Evolutionary conservation across 2,329 filamentous ascomycete genomes (phyloP), one percentile per base, ranked within the genome.

Genomic region (Cytospora piceae): DNA sequence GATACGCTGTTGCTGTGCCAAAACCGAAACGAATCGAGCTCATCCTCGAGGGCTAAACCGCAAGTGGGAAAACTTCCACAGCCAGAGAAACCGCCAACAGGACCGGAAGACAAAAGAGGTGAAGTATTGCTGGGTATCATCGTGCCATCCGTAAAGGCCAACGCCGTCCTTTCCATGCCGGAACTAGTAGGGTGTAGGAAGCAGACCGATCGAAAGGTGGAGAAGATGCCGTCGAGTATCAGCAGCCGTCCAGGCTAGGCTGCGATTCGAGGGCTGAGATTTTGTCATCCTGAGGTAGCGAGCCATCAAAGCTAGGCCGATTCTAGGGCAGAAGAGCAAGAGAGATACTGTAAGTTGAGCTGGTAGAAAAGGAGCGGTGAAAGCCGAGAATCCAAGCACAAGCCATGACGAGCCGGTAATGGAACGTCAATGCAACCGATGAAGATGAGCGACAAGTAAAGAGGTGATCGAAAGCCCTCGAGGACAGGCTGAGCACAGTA

Each of bases 71-170:
- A 17, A 42, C 3, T 4, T 8, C 15, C 39, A 15, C 39, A 42
- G 15, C 39, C 39, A 42, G 39, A 14, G n/a, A n/a, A n/a, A n/a
- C n/a, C n/a, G n/a, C n/a, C 15, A 42, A 4, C 6, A 46, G 20
- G 24, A 2, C n/a, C 9, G n/a, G 12, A 14, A 14, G 9, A 49
- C 4, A 24, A 49, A 22, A 14, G 22, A 12, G 46, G 11, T 22
- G 20, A 22, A 46, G 20, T n/a, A 46, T 31, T 53, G 65, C 67
- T 53, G 58, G 63, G 55, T 64, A 59, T 64, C 62, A 58, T 58
- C 14, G 8, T 49, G n/a, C 9, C n/a, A 24, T 24, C 22, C 4
- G 9, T 20, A 58, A n/a, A 46, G 4, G 29, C n/a, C 22, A 58
- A 51, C 31, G 42, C 58, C 58, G 32, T 27, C 17, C 49, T 37